These are phyloP conservation scores for Oryza coarctata DNA, from an alignment of 176 grass and related monocot species.

Conservation along the genomic window DNA sequence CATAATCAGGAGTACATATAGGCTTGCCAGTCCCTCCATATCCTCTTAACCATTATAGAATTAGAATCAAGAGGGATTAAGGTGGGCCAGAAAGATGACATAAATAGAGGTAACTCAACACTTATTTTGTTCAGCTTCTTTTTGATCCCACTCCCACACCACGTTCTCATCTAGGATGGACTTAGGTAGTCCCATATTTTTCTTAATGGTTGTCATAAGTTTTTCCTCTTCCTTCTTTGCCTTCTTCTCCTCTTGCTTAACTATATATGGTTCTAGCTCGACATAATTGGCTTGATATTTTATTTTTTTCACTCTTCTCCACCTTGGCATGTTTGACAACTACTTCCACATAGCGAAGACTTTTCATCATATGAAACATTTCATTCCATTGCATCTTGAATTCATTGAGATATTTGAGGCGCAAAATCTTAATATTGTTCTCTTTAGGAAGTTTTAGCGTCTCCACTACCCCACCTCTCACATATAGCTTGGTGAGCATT, in stretches of 20 bases:
- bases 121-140: too few relatives aligned
- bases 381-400: neutral
- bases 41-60: too few relatives aligned
- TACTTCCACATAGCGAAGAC: conserved; percentile 14
- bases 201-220: neutral
- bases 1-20: too few relatives aligned
- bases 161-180: conserved; percentile 28
- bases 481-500: conserved; percentile 27
- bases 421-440: neutral
- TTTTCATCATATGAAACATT: rapidly evolving
- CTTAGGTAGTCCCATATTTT: neutral
- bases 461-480: conserved; percentile 29
- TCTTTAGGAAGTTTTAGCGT: rapidly evolving
- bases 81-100: too few relatives aligned
- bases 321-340: conserved; percentile 12
- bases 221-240: neutral
- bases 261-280: too few relatives aligned
- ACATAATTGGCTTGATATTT: neutral
- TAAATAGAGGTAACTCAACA: too few relatives aligned
- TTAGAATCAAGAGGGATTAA: too few relatives aligned
- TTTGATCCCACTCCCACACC: conserved; percentile 29
- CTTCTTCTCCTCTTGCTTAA: neutral
- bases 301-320: neutral
- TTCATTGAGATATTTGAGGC: conserved; percentile 14
- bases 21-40: too few relatives aligned